Conservation (phyloP, 768 basidiomycete species). For the Boletus rex-veris region DNA sequence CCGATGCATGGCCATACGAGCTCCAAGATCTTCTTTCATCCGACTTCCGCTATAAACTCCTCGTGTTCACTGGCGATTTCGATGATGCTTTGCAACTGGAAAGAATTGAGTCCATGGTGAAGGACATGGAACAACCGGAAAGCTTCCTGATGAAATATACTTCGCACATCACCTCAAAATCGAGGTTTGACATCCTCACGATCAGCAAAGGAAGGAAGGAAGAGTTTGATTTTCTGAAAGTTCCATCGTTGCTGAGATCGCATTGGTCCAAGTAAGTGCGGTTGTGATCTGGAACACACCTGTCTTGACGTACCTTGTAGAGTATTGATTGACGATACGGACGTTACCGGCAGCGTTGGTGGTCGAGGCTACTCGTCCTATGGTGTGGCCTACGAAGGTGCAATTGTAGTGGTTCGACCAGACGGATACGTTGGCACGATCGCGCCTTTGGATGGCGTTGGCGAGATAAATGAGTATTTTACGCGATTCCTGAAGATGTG, state of each 20-base stretch:
- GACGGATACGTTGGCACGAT: slow-evolving; percentile 60
- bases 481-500: slow-evolving; percentile 34
- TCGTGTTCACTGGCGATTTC: slow-evolving; percentile 44
- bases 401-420: slow-evolving; percentile 29
- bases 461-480: slow-evolving; percentile 47
- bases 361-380: slow-evolving; percentile 56
- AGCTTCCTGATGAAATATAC: slow-evolving; percentile 29
- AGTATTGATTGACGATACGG: slow-evolving; percentile 56
- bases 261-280: slow-evolving; percentile 43
- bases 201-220: slow-evolving; percentile 32
- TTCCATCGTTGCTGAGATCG: slow-evolving; percentile 33
- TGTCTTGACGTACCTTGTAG: slow-evolving; percentile 33
- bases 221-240: slow-evolving; percentile 28
- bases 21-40: slow-evolving; percentile 48
- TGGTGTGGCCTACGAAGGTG: slow-evolving; percentile 37
- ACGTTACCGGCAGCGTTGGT: slow-evolving; percentile 41
- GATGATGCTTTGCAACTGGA: slow-evolving; percentile 15
- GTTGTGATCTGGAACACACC: not conserved
- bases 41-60: slow-evolving; percentile 47
- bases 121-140: slow-evolving; percentile 22
- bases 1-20: slow-evolving; percentile 45
- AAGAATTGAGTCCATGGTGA: slow-evolving; percentile 27
- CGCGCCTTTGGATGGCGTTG: slow-evolving; percentile 41
- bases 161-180: slow-evolving; percentile 16
- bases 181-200: slow-evolving; percentile 31